phyloP scores from a whole-genome alignment of 2,329 filamentous ascomycete species.

The Achaetomium macrosporum region DNA sequence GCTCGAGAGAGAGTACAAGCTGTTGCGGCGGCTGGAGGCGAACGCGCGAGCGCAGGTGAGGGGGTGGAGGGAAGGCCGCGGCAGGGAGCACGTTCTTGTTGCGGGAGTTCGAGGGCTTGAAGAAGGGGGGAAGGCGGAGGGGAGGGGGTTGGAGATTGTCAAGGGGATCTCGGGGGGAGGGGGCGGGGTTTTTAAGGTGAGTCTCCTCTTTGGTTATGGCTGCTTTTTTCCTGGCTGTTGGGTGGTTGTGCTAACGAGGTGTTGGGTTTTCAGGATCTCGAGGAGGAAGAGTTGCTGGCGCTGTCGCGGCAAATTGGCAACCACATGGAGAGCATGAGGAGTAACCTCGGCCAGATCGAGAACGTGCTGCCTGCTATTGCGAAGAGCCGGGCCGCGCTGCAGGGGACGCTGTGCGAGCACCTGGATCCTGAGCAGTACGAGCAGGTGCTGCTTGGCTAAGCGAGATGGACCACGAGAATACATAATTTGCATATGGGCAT shows the following conservation, averaged over 20 bases:
- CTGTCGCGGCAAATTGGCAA: conserved; percentile 45
- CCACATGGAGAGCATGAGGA: conserved; percentile 52
- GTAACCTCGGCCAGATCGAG: conserved; percentile 49
- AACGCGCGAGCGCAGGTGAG: conserved; percentile 51
- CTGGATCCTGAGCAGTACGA: conserved; percentile 43
- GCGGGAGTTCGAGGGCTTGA: conserved; percentile 30
- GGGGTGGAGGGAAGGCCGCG: conserved; percentile 43
- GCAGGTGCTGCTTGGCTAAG: conserved; percentile 35
- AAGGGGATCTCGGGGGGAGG: conserved; percentile 1
- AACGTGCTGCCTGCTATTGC: conserved; percentile 45
- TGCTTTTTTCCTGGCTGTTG: not conserved
- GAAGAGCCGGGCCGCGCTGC: conserved; percentile 44
- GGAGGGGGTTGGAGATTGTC: conserved; percentile 12
- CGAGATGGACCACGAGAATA: not conserved
- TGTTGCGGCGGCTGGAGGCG: conserved; percentile 45
- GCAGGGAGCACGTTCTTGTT: conserved; percentile 45
- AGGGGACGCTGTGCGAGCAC: conserved; percentile 42
- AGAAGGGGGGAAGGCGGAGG: not conserved
- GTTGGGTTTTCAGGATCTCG: conserved; percentile 30
- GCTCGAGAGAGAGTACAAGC: conserved; percentile 50
- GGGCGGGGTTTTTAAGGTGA: conserved; percentile 30
- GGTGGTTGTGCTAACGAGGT: not conserved
- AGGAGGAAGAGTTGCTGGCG: conserved; percentile 41
- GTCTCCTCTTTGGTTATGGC: not conserved
- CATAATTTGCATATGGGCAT: not conserved